Base-by-base conservation (phyloP, 202 grass and related monocot genomes). In the Setaria italica region DNA sequence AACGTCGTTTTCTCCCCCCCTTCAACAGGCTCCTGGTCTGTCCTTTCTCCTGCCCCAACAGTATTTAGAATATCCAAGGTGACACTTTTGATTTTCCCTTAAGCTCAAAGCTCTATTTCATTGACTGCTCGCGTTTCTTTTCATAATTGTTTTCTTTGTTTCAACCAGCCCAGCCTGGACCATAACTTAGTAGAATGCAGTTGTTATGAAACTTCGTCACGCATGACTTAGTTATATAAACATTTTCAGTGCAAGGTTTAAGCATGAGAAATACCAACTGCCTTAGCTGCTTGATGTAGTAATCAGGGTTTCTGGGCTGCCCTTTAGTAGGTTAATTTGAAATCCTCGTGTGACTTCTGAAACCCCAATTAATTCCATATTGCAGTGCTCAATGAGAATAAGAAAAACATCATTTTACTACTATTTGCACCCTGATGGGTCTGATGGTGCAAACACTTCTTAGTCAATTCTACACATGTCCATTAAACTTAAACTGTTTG, bases 61-160 rank as follows among this genome's bases (percentile, higher is more conserved):
- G 82, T 95, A 98, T 76, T 55, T 88, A 34, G 85, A 95, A 37
- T 95, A 94, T 51, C 95, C 93, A 89, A 98, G 95, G 95, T 98
- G 70, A 89, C 35, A 88, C 64, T 34, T 72, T 82, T 82, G 29
- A 58, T 71, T 53, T 59, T 65, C 37, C 82, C 39, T 20, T 20
- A 47, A 53, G 62, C 10, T 80, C 39, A 43, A 49, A 29, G 82
- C 71, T 73, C 34, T 42, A 46, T 75, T 25, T 19, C 12, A 76
- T 62, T 63, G 1, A 62, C 29, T 2, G 1, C 6, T 62, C 35
- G 1, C 43, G 12, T 33, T 64, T 57, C 80, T 55, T 84, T 11
- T 51, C 43, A 21, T 43, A 15, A 14, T 14, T 34, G 21, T 37
- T 75, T 19, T 72, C 81, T 9, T 19, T 45, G 5, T 74, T 74